Base-by-base conservation (phyloP, 148 eudicot species). In the Heliamphora exappendiculata region DNA sequence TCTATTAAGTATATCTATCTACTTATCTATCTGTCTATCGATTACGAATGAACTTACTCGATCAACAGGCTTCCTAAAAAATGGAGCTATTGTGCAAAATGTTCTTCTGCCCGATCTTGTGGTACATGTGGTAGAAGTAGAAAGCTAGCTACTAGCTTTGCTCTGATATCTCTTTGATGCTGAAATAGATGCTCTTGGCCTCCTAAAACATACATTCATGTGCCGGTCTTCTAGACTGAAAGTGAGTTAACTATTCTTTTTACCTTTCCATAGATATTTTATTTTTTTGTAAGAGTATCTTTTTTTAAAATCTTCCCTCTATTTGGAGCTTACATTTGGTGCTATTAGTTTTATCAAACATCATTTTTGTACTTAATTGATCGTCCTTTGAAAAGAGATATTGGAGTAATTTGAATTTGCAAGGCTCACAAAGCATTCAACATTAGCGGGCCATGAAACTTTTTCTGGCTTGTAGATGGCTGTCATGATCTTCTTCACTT, bases 51-150 rank as follows among this genome's bases (percentile, higher is more conserved):
- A 19, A 20, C 51, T 8, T 31, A 14, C 16, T 80, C 28, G 58
- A 16, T 66, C 10, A 31, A 85, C 87, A 95, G 98, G 86, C 98
- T 95, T 75, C 98, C 98, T 10, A 89, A 92, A 86, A 95, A 95
- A 86, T 95, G 98, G 98, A 89, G 96, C 83, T 95, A 95, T 78
- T 95, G 98, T 77, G 79, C 96, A 63, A 89, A 89, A 80, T 95
- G 98, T 83, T 84, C 94, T 11, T 88, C 98, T 75, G 85, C 88
- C 55, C 87, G 98, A 41, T 91, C 96, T 34, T 95, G 98, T 75
- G 82, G 50, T 71, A 74, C 89, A 41, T 95, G 98, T 76, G 93
- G 86, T 41, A 97, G 98, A 36, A 84, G 85, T 74, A 97, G 98
- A 72, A 92, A 82, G 86, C 78, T 94, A 66, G 71, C 78, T 81